phyloP scores from a whole-genome alignment of 1,139 yeast species.

The Magnusiomyces sp. region DNA sequence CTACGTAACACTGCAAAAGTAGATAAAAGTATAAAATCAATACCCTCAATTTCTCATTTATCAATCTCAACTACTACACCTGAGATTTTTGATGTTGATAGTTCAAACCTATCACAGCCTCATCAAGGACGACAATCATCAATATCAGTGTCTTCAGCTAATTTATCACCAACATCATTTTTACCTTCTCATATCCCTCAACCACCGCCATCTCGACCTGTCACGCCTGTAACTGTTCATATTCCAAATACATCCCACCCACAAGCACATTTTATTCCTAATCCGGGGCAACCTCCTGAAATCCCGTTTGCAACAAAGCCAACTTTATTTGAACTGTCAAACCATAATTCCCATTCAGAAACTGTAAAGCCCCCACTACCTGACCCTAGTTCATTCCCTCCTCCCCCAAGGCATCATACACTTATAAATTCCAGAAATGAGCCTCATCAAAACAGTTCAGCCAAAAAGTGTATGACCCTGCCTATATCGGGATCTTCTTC shows the following conservation, averaged over 20 bases:
- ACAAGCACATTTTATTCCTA: too few relatives aligned
- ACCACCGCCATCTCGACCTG: background rate
- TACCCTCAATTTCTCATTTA: too few relatives aligned
- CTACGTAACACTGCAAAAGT: too few relatives aligned
- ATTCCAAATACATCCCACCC: too few relatives aligned
- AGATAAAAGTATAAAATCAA: too few relatives aligned
- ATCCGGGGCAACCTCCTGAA: background rate
- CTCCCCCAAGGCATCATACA: background rate
- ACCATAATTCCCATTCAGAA: background rate
- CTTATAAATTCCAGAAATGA: background rate
- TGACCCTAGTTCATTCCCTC: slow-evolving; percentile 4
- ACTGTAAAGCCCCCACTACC: slow-evolving; percentile 10
- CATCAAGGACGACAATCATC: background rate
- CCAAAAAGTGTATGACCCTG: slow-evolving; percentile 2
- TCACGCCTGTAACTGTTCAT: background rate
- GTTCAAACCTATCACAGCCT: too few relatives aligned
- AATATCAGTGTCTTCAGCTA: background rate
- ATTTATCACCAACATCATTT: background rate
- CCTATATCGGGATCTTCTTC: slow-evolving; percentile 7
- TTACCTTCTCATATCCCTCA: background rate
- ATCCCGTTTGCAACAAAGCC: background rate
- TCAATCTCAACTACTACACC: too few relatives aligned
- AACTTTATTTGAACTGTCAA: background rate
- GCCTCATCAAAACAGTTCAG: background rate
- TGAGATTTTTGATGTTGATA: too few relatives aligned